Percentiles rank a stretch among this genome's conserved stretches.
phyloP scores from a whole-genome alignment of 371 early-diverging fungal genomes.

The Syncephalastrum monosporum region DNA sequence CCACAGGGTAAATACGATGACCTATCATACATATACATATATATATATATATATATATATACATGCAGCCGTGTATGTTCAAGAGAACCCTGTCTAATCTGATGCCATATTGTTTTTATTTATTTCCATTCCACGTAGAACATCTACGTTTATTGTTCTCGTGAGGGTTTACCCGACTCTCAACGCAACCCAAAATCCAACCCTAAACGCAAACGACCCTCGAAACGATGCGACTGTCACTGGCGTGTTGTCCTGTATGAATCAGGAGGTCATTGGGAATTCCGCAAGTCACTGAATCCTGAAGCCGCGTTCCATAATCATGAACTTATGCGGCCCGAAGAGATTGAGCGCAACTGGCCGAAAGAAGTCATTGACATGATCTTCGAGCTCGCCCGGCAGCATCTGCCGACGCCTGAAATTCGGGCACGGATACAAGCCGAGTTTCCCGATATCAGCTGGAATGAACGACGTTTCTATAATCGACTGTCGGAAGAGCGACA shows the following conservation, averaged over 20 bases:
- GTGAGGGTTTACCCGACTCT: constrained; percentile 57
- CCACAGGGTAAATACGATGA: constrained; percentile 7
- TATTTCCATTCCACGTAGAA: constrained; percentile 35
- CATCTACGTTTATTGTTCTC: constrained; percentile 58
- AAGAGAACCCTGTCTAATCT: no score
- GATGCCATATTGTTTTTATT: not conserved
- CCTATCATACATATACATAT: no score
- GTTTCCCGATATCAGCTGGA: constrained; percentile 60
- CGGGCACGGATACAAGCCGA: constrained; percentile 50
- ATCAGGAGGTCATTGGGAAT: constrained; percentile 54
- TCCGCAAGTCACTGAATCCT: constrained; percentile 60
- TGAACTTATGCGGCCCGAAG: constrained; percentile 53
- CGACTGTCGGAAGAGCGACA: constrained; percentile 60
- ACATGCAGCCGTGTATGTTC: no score
- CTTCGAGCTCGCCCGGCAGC: constrained; percentile 43
- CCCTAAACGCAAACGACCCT: constrained; percentile 50
- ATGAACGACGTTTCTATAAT: constrained; percentile 65
- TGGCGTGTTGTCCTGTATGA: constrained; percentile 60
- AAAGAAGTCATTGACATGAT: constrained; percentile 55
- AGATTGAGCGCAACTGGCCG: constrained; percentile 61
- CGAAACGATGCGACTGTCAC: constrained; percentile 57
- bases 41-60: no score
- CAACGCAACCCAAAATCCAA: constrained; percentile 46
- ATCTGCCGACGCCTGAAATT: constrained; percentile 56
- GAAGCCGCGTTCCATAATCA: constrained; percentile 60